phyloP scores from a whole-genome alignment of 495 filamentous ascomycete genomes.

The Beverwykella pulmonaria region DNA sequence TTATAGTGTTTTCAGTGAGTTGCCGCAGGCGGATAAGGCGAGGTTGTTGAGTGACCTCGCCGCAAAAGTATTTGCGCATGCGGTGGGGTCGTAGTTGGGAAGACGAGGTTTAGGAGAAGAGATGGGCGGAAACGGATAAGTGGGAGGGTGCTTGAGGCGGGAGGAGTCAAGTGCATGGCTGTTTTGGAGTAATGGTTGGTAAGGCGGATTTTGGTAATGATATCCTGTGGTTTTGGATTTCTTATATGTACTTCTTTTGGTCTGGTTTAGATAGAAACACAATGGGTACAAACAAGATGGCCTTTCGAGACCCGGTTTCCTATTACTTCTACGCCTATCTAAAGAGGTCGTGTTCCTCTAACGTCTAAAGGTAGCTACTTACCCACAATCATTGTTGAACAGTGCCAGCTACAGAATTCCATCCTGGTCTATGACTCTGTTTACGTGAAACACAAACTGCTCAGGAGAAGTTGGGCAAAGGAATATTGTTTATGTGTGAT shows the following conservation, averaged over 20 bases:
- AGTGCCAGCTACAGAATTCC: too few species aligned
- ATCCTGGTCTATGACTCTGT: too few species aligned
- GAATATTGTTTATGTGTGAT: too few species aligned
- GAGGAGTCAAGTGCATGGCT: too few species aligned
- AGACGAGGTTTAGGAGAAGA: background rate
- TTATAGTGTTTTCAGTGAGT: slow-evolving; percentile 81
- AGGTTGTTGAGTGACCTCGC: slow-evolving; percentile 58
- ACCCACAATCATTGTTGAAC: too few species aligned
- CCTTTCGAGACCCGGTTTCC: too few species aligned
- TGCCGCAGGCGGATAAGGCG: slow-evolving; percentile 78
- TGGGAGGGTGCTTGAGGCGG: background rate
- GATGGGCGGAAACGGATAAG: background rate
- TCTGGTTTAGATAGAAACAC: slow-evolving; percentile 8
- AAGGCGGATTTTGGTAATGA: background rate
- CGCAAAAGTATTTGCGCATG: slow-evolving; percentile 50
- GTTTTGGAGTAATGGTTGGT: slow-evolving; percentile 9
- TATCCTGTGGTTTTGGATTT: slow-evolving; percentile 2
- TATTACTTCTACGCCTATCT: too few species aligned
- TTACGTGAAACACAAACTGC: too few species aligned
- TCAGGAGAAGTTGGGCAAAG: too few species aligned
- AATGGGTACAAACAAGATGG: background rate
- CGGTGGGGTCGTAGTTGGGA: slow-evolving; percentile 33
- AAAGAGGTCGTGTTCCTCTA: too few species aligned
- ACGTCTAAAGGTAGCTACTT: too few species aligned
- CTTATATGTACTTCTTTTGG: background rate